Conservation (phyloP, 208 protist species). For the Plasmodiophora brassicae region DNA sequence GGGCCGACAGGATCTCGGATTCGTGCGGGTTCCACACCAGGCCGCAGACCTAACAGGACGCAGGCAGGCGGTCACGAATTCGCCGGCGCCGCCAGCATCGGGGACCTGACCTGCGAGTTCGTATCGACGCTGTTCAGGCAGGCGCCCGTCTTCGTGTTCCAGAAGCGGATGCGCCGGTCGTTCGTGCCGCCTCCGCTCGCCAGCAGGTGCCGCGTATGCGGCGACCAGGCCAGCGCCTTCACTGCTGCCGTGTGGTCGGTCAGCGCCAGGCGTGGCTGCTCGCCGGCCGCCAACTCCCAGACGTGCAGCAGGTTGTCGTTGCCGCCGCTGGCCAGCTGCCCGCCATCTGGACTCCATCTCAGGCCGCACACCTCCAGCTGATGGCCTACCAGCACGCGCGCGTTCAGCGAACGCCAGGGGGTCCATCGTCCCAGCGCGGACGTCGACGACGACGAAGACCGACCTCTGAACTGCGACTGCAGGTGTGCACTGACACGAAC, state of each 20-base stretch:
- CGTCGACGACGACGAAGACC: no score
- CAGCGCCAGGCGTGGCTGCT: background rate
- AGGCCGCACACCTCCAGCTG: slow-evolving; percentile 91
- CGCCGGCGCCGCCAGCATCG: no score
- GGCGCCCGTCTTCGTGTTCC: slow-evolving; percentile 85
- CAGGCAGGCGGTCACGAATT: no score
- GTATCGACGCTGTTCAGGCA: slow-evolving; percentile 85
- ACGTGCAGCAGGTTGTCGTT: slow-evolving; percentile 95
- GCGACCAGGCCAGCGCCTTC: slow-evolving; percentile 95
- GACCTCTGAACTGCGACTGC: background rate
- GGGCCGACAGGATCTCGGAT: slow-evolving; percentile 91
- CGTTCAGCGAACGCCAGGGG: no score
- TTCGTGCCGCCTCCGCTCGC: slow-evolving; percentile 91
- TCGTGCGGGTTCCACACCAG: slow-evolving; percentile 87
- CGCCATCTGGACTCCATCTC: slow-evolving; percentile 79
- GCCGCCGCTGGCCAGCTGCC: slow-evolving; percentile 84
- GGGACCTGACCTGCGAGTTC: slow-evolving; percentile 63
- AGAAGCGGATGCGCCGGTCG: slow-evolving; percentile 93
- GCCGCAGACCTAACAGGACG: slow-evolving; percentile 90
- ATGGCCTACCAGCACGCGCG: slow-evolving; percentile 69
- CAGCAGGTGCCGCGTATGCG: slow-evolving; percentile 82
- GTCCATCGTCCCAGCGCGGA: no score
- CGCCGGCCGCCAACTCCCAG: slow-evolving; percentile 63
- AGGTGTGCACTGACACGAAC: slow-evolving; percentile 67
- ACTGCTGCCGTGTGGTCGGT: slow-evolving; percentile 67